phyloP scores from a whole-genome alignment of 768 basidiomycete species.

The Tricholoma saponaceum region DNA sequence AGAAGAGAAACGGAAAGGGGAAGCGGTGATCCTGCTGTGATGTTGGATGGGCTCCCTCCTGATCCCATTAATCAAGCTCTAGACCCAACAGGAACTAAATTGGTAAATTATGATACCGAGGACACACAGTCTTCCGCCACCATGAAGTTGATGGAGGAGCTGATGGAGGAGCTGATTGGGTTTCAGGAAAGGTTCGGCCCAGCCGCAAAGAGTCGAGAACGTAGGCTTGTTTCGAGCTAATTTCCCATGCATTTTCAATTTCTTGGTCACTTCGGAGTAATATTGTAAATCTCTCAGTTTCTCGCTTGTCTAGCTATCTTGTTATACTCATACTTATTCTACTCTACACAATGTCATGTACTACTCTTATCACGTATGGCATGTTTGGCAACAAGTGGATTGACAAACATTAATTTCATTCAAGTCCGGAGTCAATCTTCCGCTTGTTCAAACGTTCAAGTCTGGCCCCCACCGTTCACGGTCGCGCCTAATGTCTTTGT shows the following conservation, averaged over 20 bases:
- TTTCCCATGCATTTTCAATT: slow-evolving; percentile 1
- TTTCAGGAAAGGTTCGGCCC: slow-evolving; percentile 87
- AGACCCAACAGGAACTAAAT: background rate
- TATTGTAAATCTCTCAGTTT: background rate
- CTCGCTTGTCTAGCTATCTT: background rate
- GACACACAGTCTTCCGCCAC: slow-evolving; percentile 32
- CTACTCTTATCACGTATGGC: background rate
- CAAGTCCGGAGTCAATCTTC: too few relatives aligned
- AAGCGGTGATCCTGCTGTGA: slow-evolving; percentile 11
- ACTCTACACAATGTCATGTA: background rate
- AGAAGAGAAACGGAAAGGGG: background rate
- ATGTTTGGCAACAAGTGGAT: slow-evolving; percentile 1
- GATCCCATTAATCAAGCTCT: background rate
- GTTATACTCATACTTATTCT: slow-evolving; percentile 1
- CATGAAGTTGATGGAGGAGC: slow-evolving; percentile 85
- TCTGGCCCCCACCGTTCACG: background rate
- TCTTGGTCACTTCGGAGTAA: slow-evolving; percentile 1
- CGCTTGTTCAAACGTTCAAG: too few relatives aligned
- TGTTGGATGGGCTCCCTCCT: slow-evolving; percentile 9
- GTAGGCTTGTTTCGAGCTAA: slow-evolving; percentile 21
- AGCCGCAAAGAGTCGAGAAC: slow-evolving; percentile 45
- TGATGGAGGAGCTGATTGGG: slow-evolving; percentile 83
- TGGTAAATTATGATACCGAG: slow-evolving; percentile 5
- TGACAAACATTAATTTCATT: slow-evolving; percentile 4
- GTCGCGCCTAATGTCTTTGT: slow-evolving; percentile 8